Percentiles rank a stretch among this genome's conserved stretches.
phyloP scores from a whole-genome alignment of 164 flowering plant species.

The Akebia trifoliata region DNA sequence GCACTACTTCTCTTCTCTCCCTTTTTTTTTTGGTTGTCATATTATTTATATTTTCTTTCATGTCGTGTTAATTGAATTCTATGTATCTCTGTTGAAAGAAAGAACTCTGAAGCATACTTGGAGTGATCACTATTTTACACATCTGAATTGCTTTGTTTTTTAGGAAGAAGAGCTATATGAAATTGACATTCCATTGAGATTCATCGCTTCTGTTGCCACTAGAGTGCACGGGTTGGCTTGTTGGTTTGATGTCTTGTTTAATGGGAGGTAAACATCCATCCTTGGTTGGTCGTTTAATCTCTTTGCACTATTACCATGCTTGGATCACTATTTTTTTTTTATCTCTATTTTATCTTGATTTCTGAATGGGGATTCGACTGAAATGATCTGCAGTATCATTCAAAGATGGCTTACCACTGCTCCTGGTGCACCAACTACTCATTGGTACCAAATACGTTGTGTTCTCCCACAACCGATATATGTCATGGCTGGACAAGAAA shows the following conservation, averaged over 20 bases:
- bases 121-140: not conserved
- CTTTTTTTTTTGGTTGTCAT: not conserved
- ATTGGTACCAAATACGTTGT: slow-evolving; percentile 98
- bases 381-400: slow-evolving; percentile 51
- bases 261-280: slow-evolving; percentile 69
- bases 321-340: no score
- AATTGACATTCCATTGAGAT: slow-evolving; percentile 77
- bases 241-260: slow-evolving; percentile 95
- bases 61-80: not conserved
- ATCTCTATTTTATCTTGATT: not conserved
- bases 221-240: slow-evolving; percentile 96
- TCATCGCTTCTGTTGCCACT: slow-evolving; percentile 70
- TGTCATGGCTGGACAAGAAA: slow-evolving; percentile 99
- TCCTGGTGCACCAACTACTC: slow-evolving; percentile 96
- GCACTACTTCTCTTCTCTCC: no score
- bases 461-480: slow-evolving; percentile 89
- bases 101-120: not conserved
- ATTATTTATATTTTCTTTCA: not conserved
- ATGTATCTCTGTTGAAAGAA: no score
- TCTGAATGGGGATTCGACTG: not conserved
- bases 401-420: slow-evolving; percentile 95
- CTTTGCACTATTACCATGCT: not conserved
- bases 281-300: not conserved
- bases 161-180: slow-evolving; percentile 96
- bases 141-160: not conserved